Evolutionary conservation across 2,329 filamentous ascomycete species (phyloP), one percentile per base, ranked within the genome.

Genomic region (Penicillium sp.): DNA sequence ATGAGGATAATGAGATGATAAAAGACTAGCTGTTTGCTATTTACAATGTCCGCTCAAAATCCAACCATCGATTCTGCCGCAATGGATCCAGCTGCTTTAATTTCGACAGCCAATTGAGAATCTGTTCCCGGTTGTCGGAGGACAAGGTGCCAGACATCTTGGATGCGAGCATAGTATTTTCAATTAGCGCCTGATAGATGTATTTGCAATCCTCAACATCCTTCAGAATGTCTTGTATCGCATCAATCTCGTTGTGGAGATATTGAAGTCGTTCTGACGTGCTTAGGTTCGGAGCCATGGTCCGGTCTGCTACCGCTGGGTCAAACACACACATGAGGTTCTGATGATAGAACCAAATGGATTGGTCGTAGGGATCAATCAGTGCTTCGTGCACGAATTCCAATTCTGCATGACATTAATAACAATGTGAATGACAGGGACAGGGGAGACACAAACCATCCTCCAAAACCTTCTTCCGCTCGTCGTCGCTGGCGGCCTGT

Each of bases 321-420:
- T 74, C 69, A 52, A 84, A 69, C 56, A 81, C 83, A 42, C 80
- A 76, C 67, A 95, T 79, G 40, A 95, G 70, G 56, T 83, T 94
- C 52, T 92, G 84, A 61, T 96, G 88, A 58, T 98, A 96, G 64
- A 93, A 95, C 89, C 92, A 98, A 4, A 95, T 73, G 12, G 88
- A 95, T 59, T 96, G 90, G 59, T 96, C 90, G 51, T 94, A 88
- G 0, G 90, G 88, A 41, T 93, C 89, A 25, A 88, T 92, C 32
- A 96, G 72, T 0, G 84, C 89, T 39, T 82, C 76, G 38, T 83
- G 80, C 16, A 95, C 81, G 29, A 85, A 69, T 16, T 76, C 72
- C 34, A 96, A 72, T 66, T 98, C 92, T 76, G n/a, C 10, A 27
- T n/a, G 10, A 27, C n/a, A 4, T 27, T 11, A 13, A n/a, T 27